phyloP scores from a whole-genome alignment of 1,139 yeast species.

The Magnusiomyces sp. region DNA sequence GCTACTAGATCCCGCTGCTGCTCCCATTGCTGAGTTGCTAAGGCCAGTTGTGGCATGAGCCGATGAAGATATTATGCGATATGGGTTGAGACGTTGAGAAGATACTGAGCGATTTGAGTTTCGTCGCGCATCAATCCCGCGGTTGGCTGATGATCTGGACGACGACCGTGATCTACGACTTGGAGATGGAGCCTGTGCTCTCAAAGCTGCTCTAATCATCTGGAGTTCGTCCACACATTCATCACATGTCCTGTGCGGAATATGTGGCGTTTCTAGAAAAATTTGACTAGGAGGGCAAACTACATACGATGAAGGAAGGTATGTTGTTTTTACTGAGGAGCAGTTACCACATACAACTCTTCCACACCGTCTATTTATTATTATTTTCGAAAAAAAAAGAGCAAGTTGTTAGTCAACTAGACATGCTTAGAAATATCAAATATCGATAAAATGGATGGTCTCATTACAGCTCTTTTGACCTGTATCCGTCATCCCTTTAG shows the following conservation, averaged over 20 bases:
- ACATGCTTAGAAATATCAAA: neutral
- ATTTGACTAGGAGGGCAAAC: constrained; percentile 41
- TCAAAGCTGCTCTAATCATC: constrained; percentile 39
- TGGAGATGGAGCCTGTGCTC: constrained; percentile 10
- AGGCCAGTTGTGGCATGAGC: no score
- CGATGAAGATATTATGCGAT: no score
- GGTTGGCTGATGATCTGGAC: no score
- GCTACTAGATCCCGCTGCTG: no score
- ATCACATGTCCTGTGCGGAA: constrained; percentile 61
- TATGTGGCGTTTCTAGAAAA: constrained; percentile 42
- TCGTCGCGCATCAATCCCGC: no score
- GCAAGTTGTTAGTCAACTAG: constrained; percentile 1
- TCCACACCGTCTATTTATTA: constrained; percentile 50
- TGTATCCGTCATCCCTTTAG: no score
- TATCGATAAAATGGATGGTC: neutral
- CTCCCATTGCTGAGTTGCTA: no score
- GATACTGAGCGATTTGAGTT: no score
- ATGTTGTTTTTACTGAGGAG: constrained; percentile 41
- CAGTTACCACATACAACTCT: constrained; percentile 64
- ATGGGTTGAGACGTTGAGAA: no score
- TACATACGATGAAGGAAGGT: constrained; percentile 43
- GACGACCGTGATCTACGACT: neutral
- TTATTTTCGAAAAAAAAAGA: constrained; percentile 11
- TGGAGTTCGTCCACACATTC: constrained; percentile 55
- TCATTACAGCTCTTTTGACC: no score